phyloP scores from a whole-genome alignment of 2,329 filamentous ascomycete species.

The Fusarium continuum region DNA sequence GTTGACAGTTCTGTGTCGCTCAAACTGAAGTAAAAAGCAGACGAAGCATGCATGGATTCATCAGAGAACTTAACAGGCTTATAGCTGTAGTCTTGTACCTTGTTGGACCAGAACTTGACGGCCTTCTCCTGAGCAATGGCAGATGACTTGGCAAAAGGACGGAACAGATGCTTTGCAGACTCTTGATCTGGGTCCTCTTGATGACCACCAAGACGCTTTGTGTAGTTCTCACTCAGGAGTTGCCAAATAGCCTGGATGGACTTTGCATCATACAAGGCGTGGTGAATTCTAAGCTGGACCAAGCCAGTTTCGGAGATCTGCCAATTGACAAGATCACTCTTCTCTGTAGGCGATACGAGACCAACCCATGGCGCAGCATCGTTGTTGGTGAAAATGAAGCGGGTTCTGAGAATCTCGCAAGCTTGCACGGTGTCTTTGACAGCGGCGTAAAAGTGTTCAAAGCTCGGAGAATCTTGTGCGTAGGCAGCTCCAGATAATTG shows the following conservation, averaged over 20 bases:
- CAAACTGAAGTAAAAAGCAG: conserved; percentile 2
- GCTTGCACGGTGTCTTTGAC: conserved; percentile 2
- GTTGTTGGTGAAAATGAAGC: conserved; percentile 16
- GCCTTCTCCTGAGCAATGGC: neutral
- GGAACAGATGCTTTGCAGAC: neutral
- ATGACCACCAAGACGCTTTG: neutral
- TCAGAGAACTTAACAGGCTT: neutral
- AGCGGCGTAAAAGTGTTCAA: conserved; percentile 11
- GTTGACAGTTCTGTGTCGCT: neutral
- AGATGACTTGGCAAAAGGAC: conserved; percentile 6
- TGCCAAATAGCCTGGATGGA: conserved; percentile 3
- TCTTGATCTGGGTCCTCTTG: neutral
- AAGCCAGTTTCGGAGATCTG: neutral
- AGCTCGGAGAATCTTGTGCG: neutral
- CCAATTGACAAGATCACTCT: conserved; percentile 13
- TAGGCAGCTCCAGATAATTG: conserved; percentile 6
- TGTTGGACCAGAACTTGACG: neutral
- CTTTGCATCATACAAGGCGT: conserved; percentile 14
- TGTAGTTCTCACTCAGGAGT: neutral
- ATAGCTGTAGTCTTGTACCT: conserved; percentile 2
- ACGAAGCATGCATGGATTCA: conserved; percentile 1
- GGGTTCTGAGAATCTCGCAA: conserved; percentile 15
- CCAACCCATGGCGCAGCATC: conserved; percentile 20
- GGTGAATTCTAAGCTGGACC: conserved; percentile 9
- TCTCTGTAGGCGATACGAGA: conserved; percentile 13